Percentiles rank a stretch among this genome's conserved stretches.
phyloP scores from a whole-genome alignment of 768 basidiomycete species.

The Xanthoconium purpureum region DNA sequence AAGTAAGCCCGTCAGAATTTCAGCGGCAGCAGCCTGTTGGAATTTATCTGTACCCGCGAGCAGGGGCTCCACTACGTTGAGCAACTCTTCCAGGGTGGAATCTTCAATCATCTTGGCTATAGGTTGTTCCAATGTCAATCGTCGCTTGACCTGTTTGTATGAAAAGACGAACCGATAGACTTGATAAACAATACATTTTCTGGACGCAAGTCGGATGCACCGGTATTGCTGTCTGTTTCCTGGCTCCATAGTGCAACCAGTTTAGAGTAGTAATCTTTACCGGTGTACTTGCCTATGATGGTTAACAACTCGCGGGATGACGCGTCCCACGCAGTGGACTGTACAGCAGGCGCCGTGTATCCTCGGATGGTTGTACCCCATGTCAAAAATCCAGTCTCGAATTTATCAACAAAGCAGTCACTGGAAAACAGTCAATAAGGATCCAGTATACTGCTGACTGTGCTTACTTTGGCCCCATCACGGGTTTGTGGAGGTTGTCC shows the following conservation, averaged over 20 bases:
- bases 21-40: conserved; percentile 80
- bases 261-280: conserved; percentile 56
- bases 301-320: conserved; percentile 49
- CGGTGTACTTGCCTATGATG: conserved; percentile 47
- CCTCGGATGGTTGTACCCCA: conserved; percentile 67
- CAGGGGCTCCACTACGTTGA: conserved; percentile 57
- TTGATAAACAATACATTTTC: conserved; percentile 51
- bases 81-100: conserved; percentile 48
- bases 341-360: conserved; percentile 41
- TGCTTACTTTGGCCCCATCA: conserved; percentile 37
- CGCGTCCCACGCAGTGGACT: conserved; percentile 51
- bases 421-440: conserved; percentile 24
- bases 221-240: conserved; percentile 62
- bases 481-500: conserved; percentile 41
- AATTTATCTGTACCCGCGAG: conserved; percentile 70
- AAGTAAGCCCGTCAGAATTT: conserved; percentile 68
- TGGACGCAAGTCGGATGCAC: conserved; percentile 53
- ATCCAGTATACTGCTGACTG: not conserved
- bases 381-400: conserved; percentile 72
- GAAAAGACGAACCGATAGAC: conserved; percentile 40
- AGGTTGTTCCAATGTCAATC: conserved; percentile 23
- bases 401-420: conserved; percentile 65
- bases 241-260: conserved; percentile 72
- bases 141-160: conserved; percentile 38
- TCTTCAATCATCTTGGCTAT: conserved; percentile 67